Percentiles rank a stretch among this genome's conserved stretches.
These are phyloP conservation scores for Talaromyces sp. DNA, from an alignment of 2,329 filamentous ascomycete genomes.

Conservation along the genomic window DNA sequence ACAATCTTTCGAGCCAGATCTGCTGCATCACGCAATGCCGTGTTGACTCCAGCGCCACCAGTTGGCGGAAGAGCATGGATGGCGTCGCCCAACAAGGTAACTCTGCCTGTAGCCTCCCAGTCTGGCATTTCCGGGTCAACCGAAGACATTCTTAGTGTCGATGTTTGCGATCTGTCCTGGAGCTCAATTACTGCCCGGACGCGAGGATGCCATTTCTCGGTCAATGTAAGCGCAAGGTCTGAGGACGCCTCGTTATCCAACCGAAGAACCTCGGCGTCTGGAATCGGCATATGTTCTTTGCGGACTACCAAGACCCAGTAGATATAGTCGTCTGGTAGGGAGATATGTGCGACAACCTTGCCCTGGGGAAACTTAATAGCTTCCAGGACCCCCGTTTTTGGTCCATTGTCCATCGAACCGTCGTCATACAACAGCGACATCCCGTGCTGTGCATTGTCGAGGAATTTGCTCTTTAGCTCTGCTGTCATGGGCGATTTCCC, in stretches of 20 bases:
- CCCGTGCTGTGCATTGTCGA: conserved; percentile 9
- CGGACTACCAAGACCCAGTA: conserved; percentile 19
- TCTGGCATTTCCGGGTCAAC: conserved; percentile 24
- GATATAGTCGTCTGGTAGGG: conserved; percentile 18
- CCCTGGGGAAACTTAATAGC: conserved; percentile 15
- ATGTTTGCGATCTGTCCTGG: conserved; percentile 23
- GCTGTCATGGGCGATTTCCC: conserved; percentile 30
- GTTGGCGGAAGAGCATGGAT: conserved; percentile 44
- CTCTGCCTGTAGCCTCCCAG: conserved; percentile 24
- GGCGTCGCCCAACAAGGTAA: conserved; percentile 42
- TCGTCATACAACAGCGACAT: conserved; percentile 14
- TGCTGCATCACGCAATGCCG: conserved; percentile 37
- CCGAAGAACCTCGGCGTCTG: conserved; percentile 11
- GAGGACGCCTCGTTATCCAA: conserved; percentile 12
- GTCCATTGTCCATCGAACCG: conserved; percentile 4
- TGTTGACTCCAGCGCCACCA: conserved; percentile 42
- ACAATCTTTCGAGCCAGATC: conserved; percentile 26
- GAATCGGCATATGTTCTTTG: conserved; percentile 7
- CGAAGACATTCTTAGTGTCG: conserved; percentile 28
- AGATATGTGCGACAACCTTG: conserved; percentile 6
- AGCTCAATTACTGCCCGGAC: conserved; percentile 20
- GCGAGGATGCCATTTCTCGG: conserved; percentile 18
- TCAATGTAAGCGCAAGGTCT: conserved; percentile 16
- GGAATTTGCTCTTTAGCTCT: conserved; percentile 9
- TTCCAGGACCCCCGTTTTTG: conserved; percentile 16